Conservation (phyloP, 306 rosid species). For the Sicyos edulis region DNA sequence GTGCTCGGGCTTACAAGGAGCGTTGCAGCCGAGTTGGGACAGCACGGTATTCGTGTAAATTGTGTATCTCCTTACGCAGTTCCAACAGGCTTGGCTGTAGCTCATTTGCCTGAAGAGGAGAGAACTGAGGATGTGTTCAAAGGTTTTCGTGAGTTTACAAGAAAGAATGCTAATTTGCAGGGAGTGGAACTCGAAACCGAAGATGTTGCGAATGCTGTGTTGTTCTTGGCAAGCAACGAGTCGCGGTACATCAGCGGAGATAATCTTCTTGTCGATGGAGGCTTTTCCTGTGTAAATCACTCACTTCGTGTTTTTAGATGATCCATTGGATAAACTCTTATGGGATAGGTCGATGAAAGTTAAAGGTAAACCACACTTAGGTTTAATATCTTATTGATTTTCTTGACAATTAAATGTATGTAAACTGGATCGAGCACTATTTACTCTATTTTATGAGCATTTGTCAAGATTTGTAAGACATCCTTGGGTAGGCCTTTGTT, state of each 20-base stretch:
- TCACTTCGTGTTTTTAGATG: conserved; percentile 48
- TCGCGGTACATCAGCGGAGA: conserved; percentile 60
- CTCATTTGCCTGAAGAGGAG: conserved; percentile 61
- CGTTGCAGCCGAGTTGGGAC: conserved; percentile 79
- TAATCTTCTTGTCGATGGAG: conserved; percentile 77
- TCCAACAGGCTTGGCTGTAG: conserved; percentile 48
- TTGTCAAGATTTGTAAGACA: neutral
- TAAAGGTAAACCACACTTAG: neutral
- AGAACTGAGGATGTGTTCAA: conserved; percentile 47
- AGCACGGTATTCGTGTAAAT: conserved; percentile 52
- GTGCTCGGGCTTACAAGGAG: conserved; percentile 67
- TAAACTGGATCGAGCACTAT: no score
- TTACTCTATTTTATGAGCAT: neutral
- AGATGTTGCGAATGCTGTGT: conserved; percentile 78
- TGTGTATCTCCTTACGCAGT: conserved; percentile 62
- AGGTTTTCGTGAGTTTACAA: conserved; percentile 35
- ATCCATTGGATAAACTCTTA: conserved; percentile 12
- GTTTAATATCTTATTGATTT: no score
- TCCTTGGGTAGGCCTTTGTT: neutral
- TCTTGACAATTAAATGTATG: no score
- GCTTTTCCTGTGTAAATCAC: conserved; percentile 49
- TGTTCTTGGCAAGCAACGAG: conserved; percentile 81
- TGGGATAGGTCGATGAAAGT: neutral
- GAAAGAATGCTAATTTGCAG: conserved; percentile 53
- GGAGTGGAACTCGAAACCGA: conserved; percentile 50